Evolutionary conservation across 805 yeast genomes (phyloP), one percentile per base, ranked within the genome.

Genomic region (Zygotorulaspora danielsina): DNA sequence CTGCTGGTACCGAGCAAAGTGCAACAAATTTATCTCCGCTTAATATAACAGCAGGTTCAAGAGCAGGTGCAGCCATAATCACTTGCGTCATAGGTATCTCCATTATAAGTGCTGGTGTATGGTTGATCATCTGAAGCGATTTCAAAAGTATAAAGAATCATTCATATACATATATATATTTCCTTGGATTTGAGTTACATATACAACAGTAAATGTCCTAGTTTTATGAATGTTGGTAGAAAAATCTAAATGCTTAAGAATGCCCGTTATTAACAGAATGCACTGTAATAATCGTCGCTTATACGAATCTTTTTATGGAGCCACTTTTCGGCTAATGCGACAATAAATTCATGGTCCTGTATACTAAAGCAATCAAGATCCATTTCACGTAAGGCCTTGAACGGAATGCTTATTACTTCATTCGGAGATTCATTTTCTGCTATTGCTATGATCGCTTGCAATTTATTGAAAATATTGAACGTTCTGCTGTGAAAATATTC

Each of bases 21-120:
- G 59, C 71, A 8, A 64, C 66, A 45, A 59, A 59, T 38, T 46
- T 60, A 39, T 49, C 67, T 15, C 72, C 76, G 18, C 63, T 75
- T 42, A 49, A 55, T 26, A 62, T 78, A 25, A 62, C 68, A 16
- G 48, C 57, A 0, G 76, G 73, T 6, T 80, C 75, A 48, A 66
- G 64, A 39, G 87, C 82, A 1, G 89, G 87, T 35, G 89, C 88
- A 2, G 76, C 82, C 32, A 69, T 82, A 19, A 73, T 81, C 32
- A 82, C 89, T 69, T 76, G 47, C 5, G 55, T 81, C 24, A 53
- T 77, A 39, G 80, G 79, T 27, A 59, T 63, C 12, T 62, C 71
- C 0, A 54, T 73, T 18, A 54, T 73, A 13, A 70, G 69, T 5
- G 53, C 70, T 29, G 66, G 68, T 19, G 54, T 70, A 6, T 73